A percentile compares a stretch with the other conserved stretches of the same genome.
Conservation (phyloP, 2,329 filamentous ascomycete species). For the Botrytis porri region DNA sequence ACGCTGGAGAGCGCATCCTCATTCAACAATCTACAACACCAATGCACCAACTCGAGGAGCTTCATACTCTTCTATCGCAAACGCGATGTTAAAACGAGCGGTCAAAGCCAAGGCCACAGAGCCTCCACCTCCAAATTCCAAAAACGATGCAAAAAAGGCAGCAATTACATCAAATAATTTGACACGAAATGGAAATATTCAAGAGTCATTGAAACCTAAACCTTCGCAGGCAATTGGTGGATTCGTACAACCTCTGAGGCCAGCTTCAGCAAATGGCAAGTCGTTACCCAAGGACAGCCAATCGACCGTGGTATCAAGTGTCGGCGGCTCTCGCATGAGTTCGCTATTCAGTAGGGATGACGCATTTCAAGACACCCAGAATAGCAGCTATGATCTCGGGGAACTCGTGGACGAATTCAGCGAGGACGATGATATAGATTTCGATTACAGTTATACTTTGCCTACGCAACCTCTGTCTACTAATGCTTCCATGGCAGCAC, state of each 20-base stretch:
- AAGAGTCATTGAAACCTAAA: constrained; percentile 48
- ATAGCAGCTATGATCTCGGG: constrained; percentile 42
- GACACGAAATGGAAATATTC: constrained; percentile 48
- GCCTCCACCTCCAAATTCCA: constrained; percentile 26
- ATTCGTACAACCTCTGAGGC: constrained; percentile 33
- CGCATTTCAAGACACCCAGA: constrained; percentile 48
- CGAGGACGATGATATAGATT: constrained; percentile 73
- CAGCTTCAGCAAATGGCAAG: constrained; percentile 30
- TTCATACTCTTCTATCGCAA: constrained; percentile 35
- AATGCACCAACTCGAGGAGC: constrained; percentile 27
- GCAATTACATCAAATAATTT: constrained; percentile 58
- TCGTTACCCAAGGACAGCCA: not conserved
- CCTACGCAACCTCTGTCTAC: constrained; percentile 24
- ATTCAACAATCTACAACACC: constrained; percentile 21
- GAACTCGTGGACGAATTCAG: constrained; percentile 83
- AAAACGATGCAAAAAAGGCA: constrained; percentile 44
- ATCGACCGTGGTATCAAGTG: constrained; percentile 18
- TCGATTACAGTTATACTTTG: constrained; percentile 53
- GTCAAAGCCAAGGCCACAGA: constrained; percentile 24
- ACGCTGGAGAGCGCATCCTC: constrained; percentile 32
- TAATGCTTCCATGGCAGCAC: constrained; percentile 28
- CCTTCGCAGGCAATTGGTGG: constrained; percentile 39
- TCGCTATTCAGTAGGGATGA: constrained; percentile 44
- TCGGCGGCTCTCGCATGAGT: constrained; percentile 42
- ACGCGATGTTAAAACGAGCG: constrained; percentile 39